Percentiles rank a stretch among this genome's conserved stretches.
Evolutionary conservation across 2,329 filamentous ascomycete genomes (phyloP).

Genomic region (Pseudocercospora macadamiae): DNA sequence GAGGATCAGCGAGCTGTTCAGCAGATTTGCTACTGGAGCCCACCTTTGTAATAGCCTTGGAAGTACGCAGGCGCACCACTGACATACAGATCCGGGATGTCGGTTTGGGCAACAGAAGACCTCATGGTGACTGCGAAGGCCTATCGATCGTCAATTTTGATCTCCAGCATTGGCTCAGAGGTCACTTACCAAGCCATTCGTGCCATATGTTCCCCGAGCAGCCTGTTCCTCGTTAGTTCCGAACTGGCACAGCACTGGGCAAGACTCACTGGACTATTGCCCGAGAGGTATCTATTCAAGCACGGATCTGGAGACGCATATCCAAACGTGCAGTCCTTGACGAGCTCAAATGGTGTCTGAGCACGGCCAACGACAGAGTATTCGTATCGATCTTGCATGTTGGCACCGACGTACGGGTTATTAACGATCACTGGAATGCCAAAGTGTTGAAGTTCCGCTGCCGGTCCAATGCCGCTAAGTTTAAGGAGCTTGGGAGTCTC

Average conservation of each 20-base stretch:
- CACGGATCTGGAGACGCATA: slow-evolving; percentile 44
- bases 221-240: slow-evolving; percentile 9
- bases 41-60: slow-evolving; percentile 53
- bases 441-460: slow-evolving; percentile 54
- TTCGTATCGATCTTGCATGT: slow-evolving; percentile 64
- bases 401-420: slow-evolving; percentile 64
- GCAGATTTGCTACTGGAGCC: neutral
- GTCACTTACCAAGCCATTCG: slow-evolving; percentile 50
- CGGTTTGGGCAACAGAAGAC: slow-evolving; percentile 43
- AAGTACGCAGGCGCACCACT: slow-evolving; percentile 59
- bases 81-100: slow-evolving; percentile 58
- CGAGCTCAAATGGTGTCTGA: slow-evolving; percentile 38
- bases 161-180: neutral
- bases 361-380: slow-evolving; percentile 54
- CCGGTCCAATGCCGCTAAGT: slow-evolving; percentile 65
- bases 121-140: slow-evolving; percentile 51
- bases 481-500: slow-evolving; percentile 67
- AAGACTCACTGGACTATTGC: slow-evolving; percentile 17
- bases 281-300: slow-evolving; percentile 47
- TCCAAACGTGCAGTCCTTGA: slow-evolving; percentile 45
- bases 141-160: neutral
- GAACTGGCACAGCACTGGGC: neutral
- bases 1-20: neutral
- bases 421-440: slow-evolving; percentile 58
- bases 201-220: slow-evolving; percentile 47